Conservation (phyloP, 345 rosid species). For the Geranium brycei region DNA sequence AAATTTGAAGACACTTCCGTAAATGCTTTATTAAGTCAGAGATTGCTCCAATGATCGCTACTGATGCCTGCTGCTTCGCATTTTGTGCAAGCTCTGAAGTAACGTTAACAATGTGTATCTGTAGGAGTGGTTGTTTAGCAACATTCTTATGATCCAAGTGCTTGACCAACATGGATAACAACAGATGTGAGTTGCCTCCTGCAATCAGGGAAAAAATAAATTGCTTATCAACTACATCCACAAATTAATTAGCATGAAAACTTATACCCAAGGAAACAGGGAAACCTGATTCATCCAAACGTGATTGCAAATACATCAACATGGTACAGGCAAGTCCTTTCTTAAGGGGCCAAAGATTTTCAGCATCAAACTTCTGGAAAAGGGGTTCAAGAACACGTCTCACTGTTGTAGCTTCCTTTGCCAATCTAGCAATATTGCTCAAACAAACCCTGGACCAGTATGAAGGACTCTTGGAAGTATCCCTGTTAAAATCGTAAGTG, state of each 20-base stretch:
- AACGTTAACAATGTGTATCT: conserved; percentile 50
- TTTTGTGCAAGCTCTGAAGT: conserved; percentile 43
- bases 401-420: conserved; percentile 78
- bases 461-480: conserved; percentile 60
- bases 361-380: conserved; percentile 58
- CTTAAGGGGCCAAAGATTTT: conserved; percentile 57
- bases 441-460: conserved; percentile 83
- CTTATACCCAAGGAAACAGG: not conserved
- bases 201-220: conserved; percentile 11
- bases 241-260: not conserved
- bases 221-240: not conserved
- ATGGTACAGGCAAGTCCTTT: conserved; percentile 69
- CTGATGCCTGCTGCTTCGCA: conserved; percentile 56
- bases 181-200: conserved; percentile 68
- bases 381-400: conserved; percentile 92
- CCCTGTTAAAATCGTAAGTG: conserved; percentile 30
- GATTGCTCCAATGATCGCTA: conserved; percentile 47
- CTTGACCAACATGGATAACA: conserved; percentile 66
- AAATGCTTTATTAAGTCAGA: conserved; percentile 70
- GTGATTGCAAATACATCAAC: conserved; percentile 54
- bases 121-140: conserved; percentile 41
- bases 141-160: conserved; percentile 88
- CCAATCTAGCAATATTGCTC: conserved; percentile 60
- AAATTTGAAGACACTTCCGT: conserved; percentile 63
- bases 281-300: conserved; percentile 75